phyloP scores from a whole-genome alignment of 352 stramenopile species.

The Globisporangium splendens region DNA sequence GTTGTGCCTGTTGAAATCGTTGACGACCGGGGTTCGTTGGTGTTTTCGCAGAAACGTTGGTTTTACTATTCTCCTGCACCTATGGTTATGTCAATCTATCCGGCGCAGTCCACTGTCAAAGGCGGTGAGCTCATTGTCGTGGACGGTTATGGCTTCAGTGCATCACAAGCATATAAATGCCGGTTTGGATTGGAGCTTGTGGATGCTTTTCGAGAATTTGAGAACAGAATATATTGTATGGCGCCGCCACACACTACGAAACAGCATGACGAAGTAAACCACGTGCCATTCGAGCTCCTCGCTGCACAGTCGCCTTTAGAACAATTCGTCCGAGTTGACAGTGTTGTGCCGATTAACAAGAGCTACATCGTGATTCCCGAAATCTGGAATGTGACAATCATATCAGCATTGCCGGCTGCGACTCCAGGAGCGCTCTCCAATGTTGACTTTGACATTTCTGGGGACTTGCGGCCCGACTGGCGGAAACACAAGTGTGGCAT shows the following conservation, averaged over 20 bases:
- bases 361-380: slow-evolving; percentile 23
- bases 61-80: slow-evolving; percentile 29
- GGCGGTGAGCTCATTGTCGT: slow-evolving; percentile 26
- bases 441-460: background rate
- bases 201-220: slow-evolving; percentile 13
- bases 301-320: background rate
- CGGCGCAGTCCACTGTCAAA: slow-evolving; percentile 11
- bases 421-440: background rate
- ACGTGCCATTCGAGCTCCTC: slow-evolving; percentile 2
- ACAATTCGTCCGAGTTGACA: background rate
- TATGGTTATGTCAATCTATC: slow-evolving; percentile 21
- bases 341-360: slow-evolving; percentile 10
- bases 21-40: background rate
- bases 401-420: background rate
- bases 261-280: background rate
- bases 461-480: slow-evolving; percentile 11
- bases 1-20: slow-evolving; percentile 21
- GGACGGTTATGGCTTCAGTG: slow-evolving; percentile 25
- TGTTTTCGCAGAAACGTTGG: slow-evolving; percentile 22
- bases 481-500: slow-evolving; percentile 22
- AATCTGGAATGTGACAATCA: slow-evolving; percentile 16
- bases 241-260: slow-evolving; percentile 12
- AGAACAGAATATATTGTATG: slow-evolving; percentile 29
- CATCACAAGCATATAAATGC: slow-evolving; percentile 17
- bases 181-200: slow-evolving; percentile 24